These are phyloP conservation scores for Begonia fuchsioides DNA, from an alignment of 306 rosid genomes.

Conservation along the genomic window DNA sequence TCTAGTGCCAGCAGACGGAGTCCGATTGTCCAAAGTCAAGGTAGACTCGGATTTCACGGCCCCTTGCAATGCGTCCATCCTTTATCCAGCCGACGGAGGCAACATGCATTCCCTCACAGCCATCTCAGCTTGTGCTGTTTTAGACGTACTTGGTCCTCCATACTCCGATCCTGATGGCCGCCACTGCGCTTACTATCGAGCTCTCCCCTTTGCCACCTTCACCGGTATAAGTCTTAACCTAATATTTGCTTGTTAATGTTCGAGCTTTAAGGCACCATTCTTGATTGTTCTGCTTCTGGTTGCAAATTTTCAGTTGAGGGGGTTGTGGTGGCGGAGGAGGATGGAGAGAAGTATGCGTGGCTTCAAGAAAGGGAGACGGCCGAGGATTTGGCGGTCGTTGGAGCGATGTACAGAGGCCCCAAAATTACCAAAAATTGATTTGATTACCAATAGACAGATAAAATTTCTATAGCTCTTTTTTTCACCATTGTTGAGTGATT, in stretches of 20 bases:
- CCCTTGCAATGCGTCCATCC: slow-evolving; percentile 52
- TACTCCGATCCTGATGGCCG: slow-evolving; percentile 57
- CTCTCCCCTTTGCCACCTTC: slow-evolving; percentile 31
- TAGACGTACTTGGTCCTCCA: slow-evolving; percentile 87
- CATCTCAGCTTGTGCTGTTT: slow-evolving; percentile 71
- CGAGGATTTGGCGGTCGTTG: slow-evolving; percentile 42
- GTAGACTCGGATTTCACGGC: slow-evolving; percentile 37
- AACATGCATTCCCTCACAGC: slow-evolving; percentile 79
- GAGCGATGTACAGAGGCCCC: slow-evolving; percentile 58
- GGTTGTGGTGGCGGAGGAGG: slow-evolving; percentile 41
- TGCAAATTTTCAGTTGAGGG: slow-evolving; percentile 35
- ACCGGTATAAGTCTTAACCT: slow-evolving; percentile 13
- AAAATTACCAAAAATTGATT: slow-evolving; percentile 32
- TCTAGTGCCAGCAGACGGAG: slow-evolving; percentile 13
- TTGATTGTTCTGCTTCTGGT: neutral
- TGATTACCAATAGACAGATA: neutral
- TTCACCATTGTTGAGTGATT: neutral
- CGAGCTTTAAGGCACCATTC: neutral
- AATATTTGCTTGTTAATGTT: neutral
- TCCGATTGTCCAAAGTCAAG: slow-evolving; percentile 51
- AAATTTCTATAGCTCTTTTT: neutral
- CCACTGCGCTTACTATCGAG: slow-evolving; percentile 66
- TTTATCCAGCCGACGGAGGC: slow-evolving; percentile 76
- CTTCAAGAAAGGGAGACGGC: slow-evolving; percentile 69
- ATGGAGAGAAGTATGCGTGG: slow-evolving; percentile 46